Percentiles rank a stretch among this genome's conserved stretches.
These are phyloP conservation scores for Fusarium sp. DNA, from an alignment of 2,329 filamentous ascomycete genomes.

Conservation along the genomic window DNA sequence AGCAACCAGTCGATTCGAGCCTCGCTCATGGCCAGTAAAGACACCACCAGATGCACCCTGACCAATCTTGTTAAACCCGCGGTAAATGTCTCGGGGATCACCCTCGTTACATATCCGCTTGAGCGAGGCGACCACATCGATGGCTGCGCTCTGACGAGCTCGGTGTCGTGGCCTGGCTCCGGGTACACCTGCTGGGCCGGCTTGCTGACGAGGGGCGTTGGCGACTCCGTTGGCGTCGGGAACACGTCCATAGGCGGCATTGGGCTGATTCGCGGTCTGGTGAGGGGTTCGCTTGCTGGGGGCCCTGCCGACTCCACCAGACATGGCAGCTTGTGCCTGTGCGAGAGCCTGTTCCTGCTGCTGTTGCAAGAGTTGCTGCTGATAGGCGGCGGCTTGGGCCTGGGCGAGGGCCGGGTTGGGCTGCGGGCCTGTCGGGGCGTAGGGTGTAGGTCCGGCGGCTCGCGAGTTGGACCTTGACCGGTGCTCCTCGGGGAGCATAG, in stretches of 20 bases:
- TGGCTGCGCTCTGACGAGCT: slow-evolving; percentile 80
- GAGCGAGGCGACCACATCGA: slow-evolving; percentile 86
- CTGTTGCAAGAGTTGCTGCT: slow-evolving; percentile 77
- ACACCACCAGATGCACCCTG: slow-evolving; percentile 98
- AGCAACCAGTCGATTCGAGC: slow-evolving; percentile 88
- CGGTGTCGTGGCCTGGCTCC: slow-evolving; percentile 79
- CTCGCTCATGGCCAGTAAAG: slow-evolving; percentile 88
- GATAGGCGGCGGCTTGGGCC: slow-evolving; percentile 63
- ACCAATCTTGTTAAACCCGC: slow-evolving; percentile 91
- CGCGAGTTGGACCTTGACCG: slow-evolving; percentile 77
- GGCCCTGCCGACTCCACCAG: slow-evolving; percentile 76
- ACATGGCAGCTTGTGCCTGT: slow-evolving; percentile 82
- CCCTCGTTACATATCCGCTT: slow-evolving; percentile 91
- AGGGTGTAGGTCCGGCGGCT: slow-evolving; percentile 64
- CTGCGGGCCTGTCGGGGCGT: slow-evolving; percentile 59
- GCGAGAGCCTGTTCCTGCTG: slow-evolving; percentile 89
- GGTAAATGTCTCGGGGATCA: slow-evolving; percentile 90
- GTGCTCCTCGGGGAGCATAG: slow-evolving; percentile 75
- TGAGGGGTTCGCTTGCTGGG: slow-evolving; percentile 76
- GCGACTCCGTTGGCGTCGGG: slow-evolving; percentile 49
- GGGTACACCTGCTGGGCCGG: slow-evolving; percentile 55
- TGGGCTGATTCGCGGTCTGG: slow-evolving; percentile 44
- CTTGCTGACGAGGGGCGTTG: slow-evolving; percentile 53
- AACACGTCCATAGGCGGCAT: slow-evolving; percentile 45
- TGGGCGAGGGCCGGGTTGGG: slow-evolving; percentile 46